phyloP scores from a whole-genome alignment of 2,329 filamentous ascomycete species.

The Graphilbum fragrans region DNA sequence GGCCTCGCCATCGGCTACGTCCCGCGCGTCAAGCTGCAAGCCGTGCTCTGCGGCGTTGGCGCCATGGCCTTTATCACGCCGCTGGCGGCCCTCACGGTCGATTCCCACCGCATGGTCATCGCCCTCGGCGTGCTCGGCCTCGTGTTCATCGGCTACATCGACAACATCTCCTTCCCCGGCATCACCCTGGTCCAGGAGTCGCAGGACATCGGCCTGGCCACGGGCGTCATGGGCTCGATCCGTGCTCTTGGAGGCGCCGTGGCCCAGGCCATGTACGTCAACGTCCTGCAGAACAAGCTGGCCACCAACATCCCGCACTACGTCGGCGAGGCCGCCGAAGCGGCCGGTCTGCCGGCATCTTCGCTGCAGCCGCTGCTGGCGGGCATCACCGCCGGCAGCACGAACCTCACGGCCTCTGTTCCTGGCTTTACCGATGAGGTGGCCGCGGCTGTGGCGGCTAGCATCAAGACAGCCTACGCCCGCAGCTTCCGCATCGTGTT shows the following conservation, averaged over 20 bases:
- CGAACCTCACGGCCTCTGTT: slow-evolving; percentile 17
- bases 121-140: slow-evolving; percentile 20
- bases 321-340: slow-evolving; percentile 22
- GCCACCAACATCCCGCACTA: slow-evolving; percentile 19
- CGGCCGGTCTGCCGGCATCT: slow-evolving; percentile 19
- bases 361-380: slow-evolving; percentile 21
- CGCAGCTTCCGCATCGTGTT: slow-evolving; percentile 32
- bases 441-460: slow-evolving; percentile 18
- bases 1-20: slow-evolving; percentile 23
- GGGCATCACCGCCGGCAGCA: slow-evolving; percentile 18
- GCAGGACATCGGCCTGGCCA: slow-evolving; percentile 32
- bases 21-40: slow-evolving; percentile 22
- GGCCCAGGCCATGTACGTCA: slow-evolving; percentile 22
- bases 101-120: slow-evolving; percentile 17
- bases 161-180: slow-evolving; percentile 27
- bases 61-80: slow-evolving; percentile 21
- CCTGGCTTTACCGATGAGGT: slow-evolving; percentile 22
- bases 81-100: slow-evolving; percentile 16
- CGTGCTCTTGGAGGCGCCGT: slow-evolving; percentile 27
- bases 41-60: slow-evolving; percentile 17
- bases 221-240: slow-evolving; percentile 31
- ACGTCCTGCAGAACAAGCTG: slow-evolving; percentile 23
- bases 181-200: slow-evolving; percentile 32
- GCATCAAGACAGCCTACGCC: slow-evolving; percentile 27
- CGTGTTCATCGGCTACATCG: slow-evolving; percentile 22